Base-by-base conservation (phyloP, 768 basidiomycete species). In the Tubosaeta sp. region DNA sequence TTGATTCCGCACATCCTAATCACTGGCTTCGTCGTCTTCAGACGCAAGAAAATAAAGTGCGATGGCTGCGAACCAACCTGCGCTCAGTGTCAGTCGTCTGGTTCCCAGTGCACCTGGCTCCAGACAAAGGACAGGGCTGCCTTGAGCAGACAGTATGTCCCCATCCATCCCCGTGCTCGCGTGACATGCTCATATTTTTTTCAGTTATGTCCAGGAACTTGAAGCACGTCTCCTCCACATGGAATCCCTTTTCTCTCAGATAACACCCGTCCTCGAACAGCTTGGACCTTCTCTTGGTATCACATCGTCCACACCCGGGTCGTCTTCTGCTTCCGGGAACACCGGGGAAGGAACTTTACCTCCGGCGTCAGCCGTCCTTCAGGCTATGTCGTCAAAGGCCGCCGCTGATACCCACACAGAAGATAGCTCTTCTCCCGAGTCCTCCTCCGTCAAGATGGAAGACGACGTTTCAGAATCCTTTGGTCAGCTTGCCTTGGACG, bases 21-120 rank as follows among this genome's bases (percentile, higher is more conserved):
- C 52, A 32, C 56, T 58, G 50, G 59, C 61, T 34, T 52, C 26
- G 48, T 55, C 63, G 37, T 52, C 39, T 47, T 32, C 67, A 91
- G 91, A 56, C 84, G 89, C 59, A 92, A 92, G 81, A 93, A 93
- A 78, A 91, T 93, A 67, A 93, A 93, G 68, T 93, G 91, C 70
- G 91, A 93, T 72, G 91, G 91, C 58, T 80, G 75, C 61, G 91
- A 93, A 65, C 91, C 91, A 12, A 86, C 85, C 11, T 93, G 91
- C 61, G 85, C 88, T 0, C 91, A 92, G 63, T 93, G 91, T 64
- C 66, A 80, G 16, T 72, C 81, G 39, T 86, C 88, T 7, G 83
- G 82, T 43, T 85, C 87, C 1, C 81, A 84, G 59, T 93, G 91
- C 65, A 89, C 87, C 41, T 93, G 91, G 91, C 75, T 91, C 39